Evolutionary conservation across 176 grass and related monocot genomes (phyloP), one percentile per base, ranked within the genome.

Genomic region (Aegilops umbellulata): DNA sequence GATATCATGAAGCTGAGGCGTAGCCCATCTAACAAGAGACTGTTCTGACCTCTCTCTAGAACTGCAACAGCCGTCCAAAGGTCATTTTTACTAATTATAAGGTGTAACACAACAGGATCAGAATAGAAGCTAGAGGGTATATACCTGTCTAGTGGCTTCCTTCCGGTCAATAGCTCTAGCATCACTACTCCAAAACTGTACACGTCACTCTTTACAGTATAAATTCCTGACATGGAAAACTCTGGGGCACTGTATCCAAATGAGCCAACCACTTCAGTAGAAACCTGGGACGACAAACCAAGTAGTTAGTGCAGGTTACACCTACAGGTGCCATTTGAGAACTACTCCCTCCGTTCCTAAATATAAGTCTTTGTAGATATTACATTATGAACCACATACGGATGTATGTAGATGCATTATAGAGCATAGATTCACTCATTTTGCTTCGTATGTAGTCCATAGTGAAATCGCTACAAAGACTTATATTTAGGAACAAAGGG

Each of bases 171-270:
- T 87, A 99, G 85, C 84, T 99, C 97, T 85, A 99, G 87, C 97
- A 99, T 99, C 46, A 94, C 97, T 74, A 99, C 92, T 64, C 97
- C 97, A 78, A 99, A 99, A 86, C 94, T 99, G 89, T 99, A 99
- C 66, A 99, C 97, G 65, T 99, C 97, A 66, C 97, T 99, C 90
- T 97, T 99, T 71, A 90, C 88, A 47, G 92, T 99, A 80, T 94
- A 99, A 86, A 93, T 88, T 84, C 97, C 97, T 73, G 97, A 97
- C 97, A 99, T 97, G 20, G 94, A 92, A 83, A 93, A 99, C 74
- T 99, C 97, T 60, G 97, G 97, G 87, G 97, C 92, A 79, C 97
- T 99, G 76, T 99, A 99, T 76, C 97, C 97, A 80, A 99, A 99
- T 82, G 97, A 99, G 80, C 94, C 97, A 42, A 97, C 86, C 25